These are phyloP conservation scores for Westerdykella ornata DNA, from an alignment of 2,329 filamentous ascomycete genomes.

Conservation along the genomic window DNA sequence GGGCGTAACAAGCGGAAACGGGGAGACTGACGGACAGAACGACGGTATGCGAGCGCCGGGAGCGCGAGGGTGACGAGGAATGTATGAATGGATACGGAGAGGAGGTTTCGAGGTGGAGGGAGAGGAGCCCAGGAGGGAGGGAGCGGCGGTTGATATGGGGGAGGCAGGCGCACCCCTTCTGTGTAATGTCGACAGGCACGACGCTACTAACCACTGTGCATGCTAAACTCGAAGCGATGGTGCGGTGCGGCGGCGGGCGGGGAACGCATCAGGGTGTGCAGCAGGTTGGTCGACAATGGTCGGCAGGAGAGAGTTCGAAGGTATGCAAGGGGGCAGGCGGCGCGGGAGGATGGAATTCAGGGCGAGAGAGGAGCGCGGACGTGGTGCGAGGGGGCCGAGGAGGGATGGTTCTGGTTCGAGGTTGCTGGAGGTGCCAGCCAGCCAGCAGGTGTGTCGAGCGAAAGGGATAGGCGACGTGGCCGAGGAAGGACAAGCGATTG, in stretches of 20 bases:
- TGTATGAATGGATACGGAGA: slow-evolving; percentile 14
- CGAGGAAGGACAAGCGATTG: background rate
- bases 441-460: no score
- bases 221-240: slow-evolving; percentile 36
- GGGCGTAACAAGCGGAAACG: no score
- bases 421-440: no score
- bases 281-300: slow-evolving; percentile 2
- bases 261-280: slow-evolving; percentile 35
- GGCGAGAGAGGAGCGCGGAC: background rate
- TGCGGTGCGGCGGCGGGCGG: slow-evolving; percentile 32
- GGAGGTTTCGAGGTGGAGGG: slow-evolving; percentile 20
- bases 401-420: no score
- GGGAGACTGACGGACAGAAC: no score
- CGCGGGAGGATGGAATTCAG: slow-evolving; percentile 1
- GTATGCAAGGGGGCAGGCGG: background rate
- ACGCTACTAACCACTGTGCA: slow-evolving; percentile 31
- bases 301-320: background rate
- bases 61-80: slow-evolving; percentile 5
- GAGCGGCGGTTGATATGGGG: slow-evolving; percentile 25
- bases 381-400: slow-evolving; percentile 1
- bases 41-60: no score
- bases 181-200: slow-evolving; percentile 23
- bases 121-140: slow-evolving; percentile 16
- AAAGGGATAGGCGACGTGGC: no score
- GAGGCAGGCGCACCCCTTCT: slow-evolving; percentile 22